Percentiles rank a stretch among this genome's conserved stretches.
These are phyloP conservation scores for Daldinia grandis DNA, from an alignment of 495 filamentous ascomycete species.

Conservation along the genomic window DNA sequence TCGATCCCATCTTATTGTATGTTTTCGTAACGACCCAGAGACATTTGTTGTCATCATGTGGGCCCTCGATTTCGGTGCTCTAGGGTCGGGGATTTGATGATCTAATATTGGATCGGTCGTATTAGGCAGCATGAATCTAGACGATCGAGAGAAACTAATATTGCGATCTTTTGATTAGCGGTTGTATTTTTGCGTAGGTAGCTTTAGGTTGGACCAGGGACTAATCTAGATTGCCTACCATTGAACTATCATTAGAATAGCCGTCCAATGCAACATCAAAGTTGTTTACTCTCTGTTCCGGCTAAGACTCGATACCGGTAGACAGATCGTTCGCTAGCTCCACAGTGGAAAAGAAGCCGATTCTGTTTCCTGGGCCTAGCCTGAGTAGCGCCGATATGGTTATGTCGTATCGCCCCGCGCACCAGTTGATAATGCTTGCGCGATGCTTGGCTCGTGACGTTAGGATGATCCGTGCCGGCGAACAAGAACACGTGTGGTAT, in stretches of 20 bases:
- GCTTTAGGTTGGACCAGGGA: not conserved
- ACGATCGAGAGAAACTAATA: not conserved
- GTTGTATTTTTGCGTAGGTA: not conserved
- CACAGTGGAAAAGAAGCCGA: not conserved
- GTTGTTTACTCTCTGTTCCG: not conserved
- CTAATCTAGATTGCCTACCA: slow-evolving; percentile 5
- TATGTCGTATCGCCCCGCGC: not conserved
- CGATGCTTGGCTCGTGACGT: not conserved
- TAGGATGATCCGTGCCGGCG: not conserved
- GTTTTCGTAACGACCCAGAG: not conserved
- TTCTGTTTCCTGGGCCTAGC: not conserved
- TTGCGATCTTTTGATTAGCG: not conserved
- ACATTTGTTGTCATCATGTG: not conserved
- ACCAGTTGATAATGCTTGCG: not conserved
- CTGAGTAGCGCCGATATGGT: not conserved
- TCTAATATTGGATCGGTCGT: not conserved
- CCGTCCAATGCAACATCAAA: slow-evolving; percentile 11
- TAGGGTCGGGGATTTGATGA: not conserved
- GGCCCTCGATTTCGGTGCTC: not conserved
- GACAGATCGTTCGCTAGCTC: not conserved
- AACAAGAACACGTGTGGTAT: not conserved
- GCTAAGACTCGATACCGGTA: not conserved
- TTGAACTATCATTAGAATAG: slow-evolving; percentile 1
- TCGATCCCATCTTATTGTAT: not conserved
- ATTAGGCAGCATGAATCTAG: not conserved